Conservation (phyloP, 768 basidiomycete species). For the Paxillus ammoniavirescens region DNA sequence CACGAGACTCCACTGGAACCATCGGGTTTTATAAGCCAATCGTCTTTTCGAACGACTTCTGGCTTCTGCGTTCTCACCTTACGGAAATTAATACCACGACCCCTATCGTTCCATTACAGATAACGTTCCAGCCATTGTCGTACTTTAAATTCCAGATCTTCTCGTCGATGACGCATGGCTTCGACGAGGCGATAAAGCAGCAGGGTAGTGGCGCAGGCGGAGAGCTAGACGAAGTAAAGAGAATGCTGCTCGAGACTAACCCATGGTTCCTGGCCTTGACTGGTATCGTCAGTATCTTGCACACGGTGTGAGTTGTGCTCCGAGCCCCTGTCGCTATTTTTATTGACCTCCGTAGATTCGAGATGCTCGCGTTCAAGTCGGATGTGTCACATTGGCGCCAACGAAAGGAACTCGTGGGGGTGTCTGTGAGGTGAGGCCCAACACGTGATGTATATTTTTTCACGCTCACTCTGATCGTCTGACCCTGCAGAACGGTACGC, state of each 20-base stretch:
- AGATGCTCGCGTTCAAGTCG: constrained; percentile 93
- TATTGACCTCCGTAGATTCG: constrained; percentile 56
- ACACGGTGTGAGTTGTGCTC: constrained; percentile 66
- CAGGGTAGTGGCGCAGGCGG: constrained; percentile 58
- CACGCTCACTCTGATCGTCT: constrained; percentile 15
- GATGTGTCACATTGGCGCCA: constrained; percentile 96
- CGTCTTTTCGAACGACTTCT: constrained; percentile 93
- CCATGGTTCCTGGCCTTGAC: constrained; percentile 88
- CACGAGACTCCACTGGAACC: constrained; percentile 63
- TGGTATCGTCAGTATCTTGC: constrained; percentile 80
- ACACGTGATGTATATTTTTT: constrained; percentile 9
- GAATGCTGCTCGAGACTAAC: constrained; percentile 87
- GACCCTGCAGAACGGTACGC: constrained; percentile 52
- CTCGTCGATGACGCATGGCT: constrained; percentile 80
- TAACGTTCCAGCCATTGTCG: constrained; percentile 83
- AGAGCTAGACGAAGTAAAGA: constrained; percentile 93
- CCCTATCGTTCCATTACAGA: constrained; percentile 69
- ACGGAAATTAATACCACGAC: constrained; percentile 86
- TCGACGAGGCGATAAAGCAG: constrained; percentile 81
- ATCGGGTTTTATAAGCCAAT: constrained; percentile 83
- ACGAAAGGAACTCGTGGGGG: constrained; percentile 92
- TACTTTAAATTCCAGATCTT: constrained; percentile 87
- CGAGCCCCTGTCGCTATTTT: not conserved
- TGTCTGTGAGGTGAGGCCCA: constrained; percentile 75
- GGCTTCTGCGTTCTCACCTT: constrained; percentile 82